Base-by-base conservation (phyloP, 1,284 basidiomycete species). In the Neotropicomus parvogracilis region DNA sequence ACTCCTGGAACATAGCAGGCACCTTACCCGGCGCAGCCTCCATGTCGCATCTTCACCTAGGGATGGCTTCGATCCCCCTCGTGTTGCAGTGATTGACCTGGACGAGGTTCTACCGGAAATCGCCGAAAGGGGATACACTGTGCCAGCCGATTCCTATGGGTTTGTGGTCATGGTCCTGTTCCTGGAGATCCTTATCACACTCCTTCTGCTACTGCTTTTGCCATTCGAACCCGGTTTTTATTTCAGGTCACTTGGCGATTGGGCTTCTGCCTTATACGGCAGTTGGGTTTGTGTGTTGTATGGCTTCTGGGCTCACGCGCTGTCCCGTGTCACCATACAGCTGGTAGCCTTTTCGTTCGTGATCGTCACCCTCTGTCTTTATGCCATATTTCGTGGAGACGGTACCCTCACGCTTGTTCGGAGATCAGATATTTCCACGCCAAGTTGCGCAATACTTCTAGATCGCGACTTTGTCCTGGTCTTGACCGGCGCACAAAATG, bases 381-480 rank as follows among this genome's bases (percentile, higher is more conserved):
- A 44, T 37, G 32, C 33, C 11, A 11, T 27, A 5, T 0, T 36
- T 16, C 28, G 14, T n/a, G 46, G 44, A 27, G 35, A 47, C 3
- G 34, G 21, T 14, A 34, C 17, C 20, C 16, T 49, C 3, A 39
- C 17, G 11, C 47, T 49, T 24, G 24, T 50, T 13, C 47, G 17
- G 27, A 31, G 13, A 31, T 41, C 32, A 20, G 21, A 31, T n/a
- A 5, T 11, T 1, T 26, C 33, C 6, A 31, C 39, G 1, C 48
- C 19, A 3, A 24, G 19, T 4, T 46, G 10, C 12, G 44, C 24
- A 2, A 17, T 31, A 6, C 17, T 52, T 36, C 14, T 52, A 33
- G 41, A 47, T 35, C 34, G 26, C 4, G 41, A 52, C 13, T 46
- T 52, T 28, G 35, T 16, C 9, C 3, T 52, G 9, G 9, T 52